Percentiles rank a stretch among this genome's conserved stretches.
These are phyloP conservation scores for Apophysomyces variabilis DNA, from an alignment of 371 early-diverging fungal species.

Conservation along the genomic window DNA sequence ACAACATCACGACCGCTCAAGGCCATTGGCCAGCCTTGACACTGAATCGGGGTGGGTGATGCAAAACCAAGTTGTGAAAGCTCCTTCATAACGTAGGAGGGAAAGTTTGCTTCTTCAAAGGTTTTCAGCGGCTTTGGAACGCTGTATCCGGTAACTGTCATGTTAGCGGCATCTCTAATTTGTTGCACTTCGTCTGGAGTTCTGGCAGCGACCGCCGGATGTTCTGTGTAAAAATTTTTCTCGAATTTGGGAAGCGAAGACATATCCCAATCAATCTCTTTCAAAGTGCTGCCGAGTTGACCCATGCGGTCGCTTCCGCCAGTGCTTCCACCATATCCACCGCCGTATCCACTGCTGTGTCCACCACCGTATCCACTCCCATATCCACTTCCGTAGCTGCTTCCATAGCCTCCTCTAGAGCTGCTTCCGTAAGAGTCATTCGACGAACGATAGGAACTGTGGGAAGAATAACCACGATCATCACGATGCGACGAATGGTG, in stretches of 20 bases:
- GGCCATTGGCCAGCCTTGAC: conserved; percentile 99
- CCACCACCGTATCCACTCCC: conserved; percentile 24
- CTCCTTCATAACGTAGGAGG: conserved; percentile 85
- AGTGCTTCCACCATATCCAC: conserved; percentile 41
- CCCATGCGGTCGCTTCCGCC: conserved; percentile 66
- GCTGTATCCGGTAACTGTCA: conserved; percentile 72
- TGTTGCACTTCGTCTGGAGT: conserved; percentile 62
- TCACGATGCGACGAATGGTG: conserved; percentile 41
- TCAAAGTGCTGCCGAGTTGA: conserved; percentile 61
- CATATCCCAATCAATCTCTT: conserved; percentile 74
- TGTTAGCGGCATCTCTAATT: conserved; percentile 70
- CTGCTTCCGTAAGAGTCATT: conserved; percentile 21
- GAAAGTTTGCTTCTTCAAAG: conserved; percentile 87
- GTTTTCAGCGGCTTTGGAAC: conserved; percentile 83
- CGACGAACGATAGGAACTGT: conserved; percentile 39
- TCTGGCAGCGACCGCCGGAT: conserved; percentile 65
- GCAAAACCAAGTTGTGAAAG: conserved; percentile 86
- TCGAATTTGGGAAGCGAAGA: conserved; percentile 78
- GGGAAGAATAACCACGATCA: conserved; percentile 47
- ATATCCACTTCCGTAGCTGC: conserved; percentile 37
- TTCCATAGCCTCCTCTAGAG: conserved; percentile 24
- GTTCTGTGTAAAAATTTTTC: conserved; percentile 94
- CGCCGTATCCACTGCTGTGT: conserved; percentile 42
- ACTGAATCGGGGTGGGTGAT: conserved; percentile 97
- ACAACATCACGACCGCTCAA: conserved; percentile 98